phyloP scores from a whole-genome alignment of 768 basidiomycete genomes.

The Antrodiella citrinella region DNA sequence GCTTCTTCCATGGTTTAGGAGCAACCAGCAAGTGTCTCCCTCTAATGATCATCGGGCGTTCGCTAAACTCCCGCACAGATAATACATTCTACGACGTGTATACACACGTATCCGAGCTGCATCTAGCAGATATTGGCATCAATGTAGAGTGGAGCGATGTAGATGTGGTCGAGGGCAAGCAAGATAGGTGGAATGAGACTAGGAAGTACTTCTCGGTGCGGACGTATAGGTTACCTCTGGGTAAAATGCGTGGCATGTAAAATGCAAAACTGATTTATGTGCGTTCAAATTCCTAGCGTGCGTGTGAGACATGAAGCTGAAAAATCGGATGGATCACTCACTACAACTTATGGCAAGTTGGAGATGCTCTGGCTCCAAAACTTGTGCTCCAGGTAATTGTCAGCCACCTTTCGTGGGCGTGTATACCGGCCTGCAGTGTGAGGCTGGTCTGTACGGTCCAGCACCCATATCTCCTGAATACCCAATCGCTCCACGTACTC shows the following conservation, averaged over 20 bases:
- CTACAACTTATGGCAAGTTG: too few relatives aligned
- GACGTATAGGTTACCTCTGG: constrained; percentile 63
- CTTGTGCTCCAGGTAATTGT: constrained; percentile 48
- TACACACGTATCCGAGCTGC: constrained; percentile 74
- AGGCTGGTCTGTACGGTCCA: constrained; percentile 32
- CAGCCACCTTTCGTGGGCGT: constrained; percentile 35
- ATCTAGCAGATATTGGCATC: constrained; percentile 78
- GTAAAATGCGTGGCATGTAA: constrained; percentile 20
- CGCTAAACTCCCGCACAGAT: constrained; percentile 38
- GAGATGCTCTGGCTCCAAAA: constrained; percentile 47
- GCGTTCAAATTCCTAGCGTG: too few relatives aligned
- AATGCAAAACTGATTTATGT: too few relatives aligned
- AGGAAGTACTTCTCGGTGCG: constrained; percentile 72
- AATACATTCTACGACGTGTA: constrained; percentile 88
- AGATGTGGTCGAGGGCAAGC: constrained; percentile 49
- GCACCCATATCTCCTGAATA: constrained; percentile 59
- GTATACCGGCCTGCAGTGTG: constrained; percentile 41
- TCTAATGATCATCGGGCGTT: neutral
- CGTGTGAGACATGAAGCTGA: too few relatives aligned
- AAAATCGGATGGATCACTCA: too few relatives aligned
- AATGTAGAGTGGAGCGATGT: constrained; percentile 78
- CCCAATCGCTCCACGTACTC: constrained; percentile 57
- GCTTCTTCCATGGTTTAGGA: constrained; percentile 96
- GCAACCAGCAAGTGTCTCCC: constrained; percentile 65
- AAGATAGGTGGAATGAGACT: constrained; percentile 69